A percentile compares a stretch with the other conserved stretches of the same genome.
phyloP scores from a whole-genome alignment of 345 rosid species.

The Eucalyptus polybractea region DNA sequence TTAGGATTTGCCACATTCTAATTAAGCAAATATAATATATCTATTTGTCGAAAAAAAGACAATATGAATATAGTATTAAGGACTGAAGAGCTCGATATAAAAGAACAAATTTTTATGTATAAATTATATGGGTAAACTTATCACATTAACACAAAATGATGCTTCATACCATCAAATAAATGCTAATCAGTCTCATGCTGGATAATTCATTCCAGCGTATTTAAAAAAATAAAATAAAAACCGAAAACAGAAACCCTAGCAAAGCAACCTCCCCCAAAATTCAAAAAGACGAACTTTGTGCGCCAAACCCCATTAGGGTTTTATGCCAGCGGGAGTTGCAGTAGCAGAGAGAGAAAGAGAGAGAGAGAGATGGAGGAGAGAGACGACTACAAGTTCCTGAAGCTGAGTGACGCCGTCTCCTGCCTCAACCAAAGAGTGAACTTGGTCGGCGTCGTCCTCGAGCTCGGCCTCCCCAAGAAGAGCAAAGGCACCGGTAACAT shows the following conservation, averaged over 20 bases:
- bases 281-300: not conserved
- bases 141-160: not conserved
- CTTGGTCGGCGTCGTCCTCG: constrained; percentile 44
- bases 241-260: not conserved
- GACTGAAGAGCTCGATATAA: rapidly evolving
- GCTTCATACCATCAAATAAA: not conserved
- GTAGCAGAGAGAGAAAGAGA: not conserved
- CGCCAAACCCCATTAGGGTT: not conserved
- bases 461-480: constrained; percentile 31
- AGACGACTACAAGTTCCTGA: constrained; percentile 35
- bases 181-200: not conserved
- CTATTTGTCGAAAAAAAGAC: rapidly evolving
- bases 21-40: rapidly evolving
- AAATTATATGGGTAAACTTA: not conserved
- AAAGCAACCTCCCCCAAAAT: not conserved
- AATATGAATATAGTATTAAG: rapidly evolving
- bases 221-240: not conserved
- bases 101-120: not conserved
- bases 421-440: constrained; percentile 46
- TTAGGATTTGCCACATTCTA: not conserved
- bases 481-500: constrained; percentile 44
- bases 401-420: constrained; percentile 42
- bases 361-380: constrained; percentile 5
- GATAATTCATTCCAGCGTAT: not conserved
- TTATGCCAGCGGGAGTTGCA: not conserved